These are phyloP conservation scores for Mycosarcoma mackinlayi DNA, from an alignment of 1,284 basidiomycete species.

Conservation along the genomic window DNA sequence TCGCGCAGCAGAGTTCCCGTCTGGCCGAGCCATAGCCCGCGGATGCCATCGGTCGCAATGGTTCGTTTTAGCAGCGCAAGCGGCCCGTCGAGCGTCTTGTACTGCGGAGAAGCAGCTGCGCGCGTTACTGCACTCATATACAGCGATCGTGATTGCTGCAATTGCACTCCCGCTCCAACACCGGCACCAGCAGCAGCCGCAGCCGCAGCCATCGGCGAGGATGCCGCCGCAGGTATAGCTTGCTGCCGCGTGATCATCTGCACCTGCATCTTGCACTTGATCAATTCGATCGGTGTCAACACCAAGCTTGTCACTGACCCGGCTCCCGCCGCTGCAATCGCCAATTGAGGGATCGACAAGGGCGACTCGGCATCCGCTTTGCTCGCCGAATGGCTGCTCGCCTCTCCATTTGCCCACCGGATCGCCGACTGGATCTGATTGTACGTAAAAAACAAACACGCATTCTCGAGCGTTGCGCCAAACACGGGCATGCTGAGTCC, in stretches of 20 bases:
- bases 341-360: conserved; percentile 74
- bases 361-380: conserved; percentile 67
- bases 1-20: conserved; percentile 83
- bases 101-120: conserved; percentile 6
- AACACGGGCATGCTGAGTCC: conserved; percentile 87
- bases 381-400: conserved; percentile 48
- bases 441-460: conserved; percentile 86
- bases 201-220: conserved; percentile 48
- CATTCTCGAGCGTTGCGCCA: conserved; percentile 91
- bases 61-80: conserved; percentile 76
- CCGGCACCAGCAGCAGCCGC: conserved; percentile 41
- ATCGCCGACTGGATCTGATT: conserved; percentile 82
- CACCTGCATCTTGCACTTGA: conserved; percentile 96
- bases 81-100: conserved; percentile 74
- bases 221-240: no score
- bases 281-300: conserved; percentile 88
- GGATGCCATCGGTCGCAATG: conserved; percentile 76
- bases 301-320: conserved; percentile 85
- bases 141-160: conserved; percentile 27
- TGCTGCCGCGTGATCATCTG: conserved; percentile 78
- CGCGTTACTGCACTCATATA: conserved; percentile 30
- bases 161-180: conserved; percentile 36
- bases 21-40: conserved; percentile 87
- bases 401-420: conserved; percentile 48
- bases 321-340: conserved; percentile 81